Evolutionary conservation across 768 basidiomycete genomes (phyloP).

Genomic region (Dentipellis sp.): DNA sequence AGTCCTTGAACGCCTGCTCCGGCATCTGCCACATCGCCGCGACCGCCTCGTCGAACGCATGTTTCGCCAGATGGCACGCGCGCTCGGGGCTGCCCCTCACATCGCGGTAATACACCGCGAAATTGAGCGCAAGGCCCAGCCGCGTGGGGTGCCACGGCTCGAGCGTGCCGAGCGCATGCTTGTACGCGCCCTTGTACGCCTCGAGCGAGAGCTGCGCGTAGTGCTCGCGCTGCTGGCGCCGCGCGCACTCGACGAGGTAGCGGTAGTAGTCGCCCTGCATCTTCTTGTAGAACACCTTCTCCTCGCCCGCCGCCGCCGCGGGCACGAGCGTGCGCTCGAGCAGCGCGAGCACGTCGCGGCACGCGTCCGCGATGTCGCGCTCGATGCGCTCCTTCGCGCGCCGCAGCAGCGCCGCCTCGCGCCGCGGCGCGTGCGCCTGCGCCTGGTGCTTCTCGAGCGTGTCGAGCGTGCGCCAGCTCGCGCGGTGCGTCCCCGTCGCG

Average conservation of each 20-base stretch:
- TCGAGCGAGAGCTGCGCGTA: conserved; percentile 72
- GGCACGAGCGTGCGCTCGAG: conserved; percentile 52
- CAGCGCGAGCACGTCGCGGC: conserved; percentile 69
- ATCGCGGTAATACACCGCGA: conserved; percentile 91
- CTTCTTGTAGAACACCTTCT: conserved; percentile 86
- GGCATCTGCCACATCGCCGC: conserved; percentile 25
- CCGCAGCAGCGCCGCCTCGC: conserved; percentile 59
- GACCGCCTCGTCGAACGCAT: conserved; percentile 88
- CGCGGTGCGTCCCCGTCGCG: conserved; percentile 72
- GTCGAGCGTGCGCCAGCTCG: conserved; percentile 78
- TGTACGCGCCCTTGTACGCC: conserved; percentile 79
- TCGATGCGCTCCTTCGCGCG: conserved; percentile 70
- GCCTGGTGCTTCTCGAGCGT: conserved; percentile 63
- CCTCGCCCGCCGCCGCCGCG: conserved; percentile 64
- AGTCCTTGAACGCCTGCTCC: conserved; percentile 57
- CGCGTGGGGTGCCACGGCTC: conserved; percentile 79
- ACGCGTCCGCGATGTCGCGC: conserved; percentile 64
- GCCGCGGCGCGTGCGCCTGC: conserved; percentile 33
- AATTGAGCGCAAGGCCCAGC: conserved; percentile 82
- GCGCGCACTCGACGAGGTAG: conserved; percentile 82
- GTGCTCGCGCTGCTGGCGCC: conserved; percentile 54
- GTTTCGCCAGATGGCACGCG: conserved; percentile 84
- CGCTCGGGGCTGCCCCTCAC: conserved; percentile 78
- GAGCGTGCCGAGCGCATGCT: conserved; percentile 69
- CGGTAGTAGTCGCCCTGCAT: conserved; percentile 91